Base-by-base conservation (phyloP, 1,284 basidiomycete species). In the Ustilago curta region DNA sequence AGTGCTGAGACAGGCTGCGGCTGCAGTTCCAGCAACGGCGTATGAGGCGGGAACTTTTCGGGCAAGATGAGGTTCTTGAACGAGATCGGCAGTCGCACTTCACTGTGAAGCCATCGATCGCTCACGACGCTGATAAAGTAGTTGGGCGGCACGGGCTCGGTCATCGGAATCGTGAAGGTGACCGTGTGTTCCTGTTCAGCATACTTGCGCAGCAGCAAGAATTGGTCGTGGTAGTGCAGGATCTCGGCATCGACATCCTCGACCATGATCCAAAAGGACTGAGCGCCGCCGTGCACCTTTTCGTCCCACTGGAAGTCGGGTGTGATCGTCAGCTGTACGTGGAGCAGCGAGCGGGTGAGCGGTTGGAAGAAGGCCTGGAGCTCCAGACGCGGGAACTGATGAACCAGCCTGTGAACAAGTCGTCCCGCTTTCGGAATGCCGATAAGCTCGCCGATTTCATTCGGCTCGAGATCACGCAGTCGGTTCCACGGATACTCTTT, bases 251-350 rank as follows among this genome's bases (percentile, higher is more conserved):
- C 96, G 23, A 98, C 94, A 79, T 99, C 96, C 85, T 98, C 95
- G 14, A 98, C 94, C 50, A 96, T 86, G 76, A 99, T 92, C 90
- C 80, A 81, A 88, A 99, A 99, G 0, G 91, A 90, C 85, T 98
- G 93, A 0, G 93, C 91, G 0, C 88, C 86, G 4, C 94, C 93
- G 77, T 99, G 97, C 35, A 95, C 90, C 85, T 93, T 93, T 80
- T 95, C 93, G 61, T 98, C 95, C 96, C 96, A 99, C 59, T 91
- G 90, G 89, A 98, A 99, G 84, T 98, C 96, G 21, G 96, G 95
- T 4, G 91, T 91, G 83, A 98, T 94, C 16, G 82, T 81, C 19
- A 84, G 70, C 49, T 83, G 78, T 27, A 84, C 82, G 35, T 81
- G 79, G 25, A 84, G 72, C 19, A 84, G 59, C 16, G 81, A 83